A percentile compares a stretch with the other conserved stretches of the same genome.
These are phyloP conservation scores for Coniochaeta sp. DNA, from an alignment of 2,329 filamentous ascomycete species.

Conservation along the genomic window DNA sequence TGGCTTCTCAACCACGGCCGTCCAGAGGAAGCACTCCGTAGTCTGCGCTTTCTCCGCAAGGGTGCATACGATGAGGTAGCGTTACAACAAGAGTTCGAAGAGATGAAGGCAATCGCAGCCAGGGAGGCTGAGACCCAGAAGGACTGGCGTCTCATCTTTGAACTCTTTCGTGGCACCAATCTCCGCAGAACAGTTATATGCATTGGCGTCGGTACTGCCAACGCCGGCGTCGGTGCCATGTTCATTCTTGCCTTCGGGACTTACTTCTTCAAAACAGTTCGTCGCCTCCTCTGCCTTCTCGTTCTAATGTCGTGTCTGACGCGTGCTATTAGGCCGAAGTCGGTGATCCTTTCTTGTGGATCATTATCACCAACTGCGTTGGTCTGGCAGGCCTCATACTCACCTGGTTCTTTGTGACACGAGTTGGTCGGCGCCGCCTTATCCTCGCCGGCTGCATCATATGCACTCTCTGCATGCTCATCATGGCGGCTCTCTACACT, in stretches of 20 bases:
- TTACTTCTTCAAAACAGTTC: conserved; percentile 56
- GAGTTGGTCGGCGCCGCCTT: conserved; percentile 37
- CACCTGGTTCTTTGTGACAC: conserved; percentile 35
- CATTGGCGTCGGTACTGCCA: conserved; percentile 38
- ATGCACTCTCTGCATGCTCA: conserved; percentile 46
- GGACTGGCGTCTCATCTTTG: conserved; percentile 31
- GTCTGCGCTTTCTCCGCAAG: conserved; percentile 27
- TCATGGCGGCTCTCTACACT: conserved; percentile 46
- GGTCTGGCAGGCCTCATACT: conserved; percentile 46
- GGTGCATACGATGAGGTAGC: conserved; percentile 18
- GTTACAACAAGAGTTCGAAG: conserved; percentile 19
- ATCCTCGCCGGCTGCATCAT: conserved; percentile 41
- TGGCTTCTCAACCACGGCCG: conserved; percentile 30
- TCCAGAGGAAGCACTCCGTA: conserved; percentile 23
- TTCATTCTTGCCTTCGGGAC: conserved; percentile 49
- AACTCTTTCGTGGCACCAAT: conserved; percentile 44
- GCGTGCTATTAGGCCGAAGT: too few species aligned
- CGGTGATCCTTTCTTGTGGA: conserved; percentile 46
- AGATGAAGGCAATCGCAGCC: conserved; percentile 28
- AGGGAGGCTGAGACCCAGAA: conserved; percentile 22
- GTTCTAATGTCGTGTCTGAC: too few species aligned
- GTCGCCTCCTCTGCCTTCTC: too few species aligned
- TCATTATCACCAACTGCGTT: conserved; percentile 44
- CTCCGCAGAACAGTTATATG: conserved; percentile 40
- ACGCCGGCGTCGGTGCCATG: conserved; percentile 49